Percentiles rank a stretch among this genome's conserved stretches.
These are phyloP conservation scores for Sanguinoderma infundibulare DNA, from an alignment of 1,284 basidiomycete species.

Conservation along the genomic window DNA sequence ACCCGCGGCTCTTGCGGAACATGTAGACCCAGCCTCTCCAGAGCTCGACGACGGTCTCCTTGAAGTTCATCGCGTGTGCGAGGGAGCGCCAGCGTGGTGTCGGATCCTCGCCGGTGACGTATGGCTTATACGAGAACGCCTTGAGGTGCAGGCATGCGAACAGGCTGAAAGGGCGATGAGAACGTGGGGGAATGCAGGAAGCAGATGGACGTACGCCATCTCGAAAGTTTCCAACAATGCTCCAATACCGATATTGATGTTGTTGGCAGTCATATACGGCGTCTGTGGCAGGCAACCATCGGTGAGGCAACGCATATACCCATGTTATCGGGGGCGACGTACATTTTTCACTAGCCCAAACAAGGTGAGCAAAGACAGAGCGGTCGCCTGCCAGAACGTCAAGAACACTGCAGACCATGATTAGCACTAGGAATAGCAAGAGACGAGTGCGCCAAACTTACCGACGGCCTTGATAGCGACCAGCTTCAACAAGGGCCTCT, in stretches of 20 bases:
- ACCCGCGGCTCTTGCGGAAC: conserved; percentile 51
- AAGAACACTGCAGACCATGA: conserved; percentile 60
- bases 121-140: conserved; percentile 76
- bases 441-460: conserved; percentile 36
- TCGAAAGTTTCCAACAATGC: conserved; percentile 76
- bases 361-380: conserved; percentile 63
- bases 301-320: not conserved
- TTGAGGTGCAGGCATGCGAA: conserved; percentile 76
- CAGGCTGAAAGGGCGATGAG: conserved; percentile 40
- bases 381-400: conserved; percentile 80
- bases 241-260: conserved; percentile 76
- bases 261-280: conserved; percentile 71
- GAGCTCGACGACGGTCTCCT: conserved; percentile 67
- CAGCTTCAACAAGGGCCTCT: conserved; percentile 73
- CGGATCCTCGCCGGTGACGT: conserved; percentile 43
- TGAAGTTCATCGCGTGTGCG: conserved; percentile 68
- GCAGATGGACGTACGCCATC: conserved; percentile 63
- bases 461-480: conserved; percentile 77
- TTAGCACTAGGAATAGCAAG: not conserved
- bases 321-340: conserved; percentile 29
- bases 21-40: conserved; percentile 60
- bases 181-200: not conserved
- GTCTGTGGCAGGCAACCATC: conserved; percentile 49
- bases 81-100: conserved; percentile 60
- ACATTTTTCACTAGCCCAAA: conserved; percentile 72